A percentile compares a stretch with the other conserved stretches of the same genome.
Evolutionary conservation across 2,329 filamentous ascomycete genomes (phyloP).

Genomic region (Gaeumannomyces tritici): DNA sequence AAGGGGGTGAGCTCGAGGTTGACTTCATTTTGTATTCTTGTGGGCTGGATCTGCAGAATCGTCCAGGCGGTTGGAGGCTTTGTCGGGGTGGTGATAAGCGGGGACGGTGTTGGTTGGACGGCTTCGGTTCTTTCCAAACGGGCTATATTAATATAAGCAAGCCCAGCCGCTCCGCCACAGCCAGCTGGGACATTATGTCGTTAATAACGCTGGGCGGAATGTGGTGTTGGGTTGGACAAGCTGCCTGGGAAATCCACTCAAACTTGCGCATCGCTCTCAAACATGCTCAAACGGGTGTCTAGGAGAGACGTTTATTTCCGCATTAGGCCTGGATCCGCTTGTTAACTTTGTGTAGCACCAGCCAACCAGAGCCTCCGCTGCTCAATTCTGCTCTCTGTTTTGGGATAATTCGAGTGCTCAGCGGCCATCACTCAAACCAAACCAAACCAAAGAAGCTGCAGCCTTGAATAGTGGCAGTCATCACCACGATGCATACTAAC

Average conservation of each 20-base stretch:
- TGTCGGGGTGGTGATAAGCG: too few relatives aligned
- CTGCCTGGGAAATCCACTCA: background rate
- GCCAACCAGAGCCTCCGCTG: background rate
- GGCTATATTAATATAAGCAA: background rate
- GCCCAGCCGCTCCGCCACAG: background rate
- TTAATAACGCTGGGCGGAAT: background rate
- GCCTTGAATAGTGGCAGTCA: too few relatives aligned
- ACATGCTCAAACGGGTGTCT: slow-evolving; percentile 1
- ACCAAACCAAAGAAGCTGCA: too few relatives aligned
- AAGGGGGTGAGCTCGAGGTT: background rate
- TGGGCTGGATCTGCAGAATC: too few relatives aligned
- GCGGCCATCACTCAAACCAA: too few relatives aligned
- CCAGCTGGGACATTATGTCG: background rate
- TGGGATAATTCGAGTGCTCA: background rate
- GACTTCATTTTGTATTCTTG: background rate
- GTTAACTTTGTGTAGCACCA: background rate
- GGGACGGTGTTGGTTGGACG: background rate
- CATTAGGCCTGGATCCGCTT: background rate
- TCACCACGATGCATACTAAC: too few relatives aligned
- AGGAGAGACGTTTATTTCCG: background rate
- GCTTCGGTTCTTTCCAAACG: background rate
- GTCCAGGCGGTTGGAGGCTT: background rate
- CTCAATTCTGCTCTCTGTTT: background rate
- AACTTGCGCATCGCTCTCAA: slow-evolving; percentile 5
- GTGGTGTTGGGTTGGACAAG: background rate